Conservation (phyloP, 2,329 filamentous ascomycete species). For the Fusarium nisikadoi region DNA sequence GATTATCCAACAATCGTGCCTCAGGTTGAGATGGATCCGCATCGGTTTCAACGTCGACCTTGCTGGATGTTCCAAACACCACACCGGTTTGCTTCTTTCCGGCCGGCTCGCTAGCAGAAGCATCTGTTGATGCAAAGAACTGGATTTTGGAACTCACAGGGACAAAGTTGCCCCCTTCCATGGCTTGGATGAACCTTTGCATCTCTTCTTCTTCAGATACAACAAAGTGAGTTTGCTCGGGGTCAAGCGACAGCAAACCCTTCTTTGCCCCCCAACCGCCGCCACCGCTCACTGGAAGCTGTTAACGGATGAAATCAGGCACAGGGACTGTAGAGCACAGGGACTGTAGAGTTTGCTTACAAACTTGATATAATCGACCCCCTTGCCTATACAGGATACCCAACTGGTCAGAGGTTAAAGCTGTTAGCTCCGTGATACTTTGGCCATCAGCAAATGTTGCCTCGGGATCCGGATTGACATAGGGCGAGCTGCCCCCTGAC, state of each 20-base stretch:
- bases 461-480: constrained; percentile 34
- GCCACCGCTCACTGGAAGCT: constrained; percentile 73
- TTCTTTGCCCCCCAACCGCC: constrained; percentile 87
- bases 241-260: constrained; percentile 81
- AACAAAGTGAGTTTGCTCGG: constrained; percentile 65
- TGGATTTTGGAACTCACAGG: constrained; percentile 72
- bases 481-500: constrained; percentile 5
- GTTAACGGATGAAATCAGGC: constrained; percentile 28
- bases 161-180: constrained; percentile 63
- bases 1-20: constrained; percentile 48
- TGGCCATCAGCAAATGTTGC: constrained; percentile 34
- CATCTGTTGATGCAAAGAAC: constrained; percentile 65
- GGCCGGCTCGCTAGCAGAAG: constrained; percentile 39
- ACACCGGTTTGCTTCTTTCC: constrained; percentile 29
- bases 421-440: constrained; percentile 35
- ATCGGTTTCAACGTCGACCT: constrained; percentile 16
- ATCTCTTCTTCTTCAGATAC: constrained; percentile 61
- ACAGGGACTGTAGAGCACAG: neutral
- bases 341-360: constrained; percentile 38
- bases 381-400: constrained; percentile 53
- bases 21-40: neutral
- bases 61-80: constrained; percentile 50
- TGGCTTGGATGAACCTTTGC: constrained; percentile 62
- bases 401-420: constrained; percentile 45
- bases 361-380: constrained; percentile 57